Percentiles rank a stretch among this genome's conserved stretches.
Evolutionary conservation across 345 rosid species (phyloP).

Genomic region (Barbarea vulgaris): DNA sequence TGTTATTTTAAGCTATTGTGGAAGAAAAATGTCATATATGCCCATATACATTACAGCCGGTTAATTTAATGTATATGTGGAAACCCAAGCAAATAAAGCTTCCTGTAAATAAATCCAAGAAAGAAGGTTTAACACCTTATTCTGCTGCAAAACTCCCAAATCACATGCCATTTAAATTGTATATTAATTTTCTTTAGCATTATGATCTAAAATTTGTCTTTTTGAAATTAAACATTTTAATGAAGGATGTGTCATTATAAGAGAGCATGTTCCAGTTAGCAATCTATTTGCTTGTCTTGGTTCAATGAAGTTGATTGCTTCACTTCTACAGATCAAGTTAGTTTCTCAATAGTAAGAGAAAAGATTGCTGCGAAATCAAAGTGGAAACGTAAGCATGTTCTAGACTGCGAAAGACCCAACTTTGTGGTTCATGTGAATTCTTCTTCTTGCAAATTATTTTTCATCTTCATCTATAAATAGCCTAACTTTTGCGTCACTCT

Average conservation of each 20-base stretch:
- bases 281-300: slow-evolving; percentile 91
- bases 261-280: slow-evolving; percentile 87
- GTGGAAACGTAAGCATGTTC: slow-evolving; percentile 84
- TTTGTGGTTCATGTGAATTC: slow-evolving; percentile 84
- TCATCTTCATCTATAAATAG: neutral
- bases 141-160: slow-evolving; percentile 71
- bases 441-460: neutral
- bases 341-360: slow-evolving; percentile 88
- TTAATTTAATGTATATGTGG: slow-evolving; percentile 74
- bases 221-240: neutral
- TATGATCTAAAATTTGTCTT: slow-evolving; percentile 5
- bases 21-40: slow-evolving; percentile 80
- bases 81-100: slow-evolving; percentile 93
- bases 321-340: slow-evolving; percentile 85
- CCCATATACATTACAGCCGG: slow-evolving; percentile 85
- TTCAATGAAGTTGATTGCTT: slow-evolving; percentile 89
- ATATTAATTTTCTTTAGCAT: neutral
- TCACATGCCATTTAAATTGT: slow-evolving; percentile 55
- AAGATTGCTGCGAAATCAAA: slow-evolving; percentile 63
- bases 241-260: slow-evolving; percentile 84
- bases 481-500: neutral
- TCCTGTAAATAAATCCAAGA: slow-evolving; percentile 76
- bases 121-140: slow-evolving; percentile 81
- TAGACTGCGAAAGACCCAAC: slow-evolving; percentile 90
- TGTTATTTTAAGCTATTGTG: slow-evolving; percentile 69